Evolutionary conservation across 1,284 basidiomycete species (phyloP), one percentile per base, ranked within the genome.

Genomic region (Xanthoconium separans): DNA sequence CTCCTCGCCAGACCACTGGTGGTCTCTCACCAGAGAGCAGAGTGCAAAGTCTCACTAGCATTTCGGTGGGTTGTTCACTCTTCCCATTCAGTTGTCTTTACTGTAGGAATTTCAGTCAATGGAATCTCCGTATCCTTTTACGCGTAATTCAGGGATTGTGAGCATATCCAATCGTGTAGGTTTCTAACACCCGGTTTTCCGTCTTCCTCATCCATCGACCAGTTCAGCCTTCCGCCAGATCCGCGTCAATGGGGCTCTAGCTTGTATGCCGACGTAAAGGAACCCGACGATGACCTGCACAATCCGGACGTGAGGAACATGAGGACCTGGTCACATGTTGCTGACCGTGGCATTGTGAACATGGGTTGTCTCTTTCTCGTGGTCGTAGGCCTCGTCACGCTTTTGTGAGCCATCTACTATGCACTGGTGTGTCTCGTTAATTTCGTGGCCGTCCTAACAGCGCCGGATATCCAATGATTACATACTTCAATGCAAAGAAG

Each of bases 311-410:
- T 65, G 43, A 63, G 61, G 22, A 59, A 68, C 31, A 7, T 53
- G 52, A 15, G 60, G 65, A 30, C 60, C 55, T 55, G 64, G 64
- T 50, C 59, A 61, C 30, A 58, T 27, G 62, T 77, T 15, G 70
- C 75, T 31, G 56, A 71, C 37, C 74, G 87, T 63, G 87, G 85
- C 9, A 44, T 87, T 15, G 70, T 74, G 29, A 89, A 90, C 61
- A 59, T 90, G 2, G 88, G 87, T 0, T 89, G 86, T 68, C 73
- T 90, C 12, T 53, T 77, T 47, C 43, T 86, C 37, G 66, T 88
- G 13, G 64, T 74, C n/a, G 47, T 74, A 5, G 70, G 70, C 10
- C 70, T 87, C 33, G 60, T 88, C 33, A 64, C 72, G 16, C 73
- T 84, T 20, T 84, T 84, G 82, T 83, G 61, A 65, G 81, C 50